Evolutionary conservation across 2,329 filamentous ascomycete genomes (phyloP).

Genomic region (Pseudovirgaria hyperparasitica): DNA sequence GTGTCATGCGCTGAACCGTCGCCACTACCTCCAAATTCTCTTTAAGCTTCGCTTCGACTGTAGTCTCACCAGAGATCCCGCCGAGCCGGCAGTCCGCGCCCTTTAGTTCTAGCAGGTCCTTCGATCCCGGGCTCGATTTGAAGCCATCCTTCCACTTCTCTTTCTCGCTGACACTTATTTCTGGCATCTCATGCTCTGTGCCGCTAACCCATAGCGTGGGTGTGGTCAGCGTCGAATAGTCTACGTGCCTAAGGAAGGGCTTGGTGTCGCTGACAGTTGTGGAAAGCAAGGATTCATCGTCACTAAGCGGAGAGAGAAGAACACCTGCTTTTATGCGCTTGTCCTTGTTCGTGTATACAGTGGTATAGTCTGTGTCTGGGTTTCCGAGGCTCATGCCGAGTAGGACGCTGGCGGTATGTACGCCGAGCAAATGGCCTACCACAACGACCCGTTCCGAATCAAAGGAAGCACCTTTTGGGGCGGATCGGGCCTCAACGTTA

Average conservation of each 20-base stretch:
- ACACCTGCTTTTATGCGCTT: slow-evolving; percentile 1
- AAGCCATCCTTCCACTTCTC: neutral
- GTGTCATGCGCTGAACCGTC: neutral
- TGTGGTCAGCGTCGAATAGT: neutral
- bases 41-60: neutral
- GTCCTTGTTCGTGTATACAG: neutral
- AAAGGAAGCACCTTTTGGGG: neutral
- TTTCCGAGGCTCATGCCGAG: neutral
- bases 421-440: neutral
- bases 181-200: neutral
- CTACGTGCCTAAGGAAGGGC: neutral
- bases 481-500: neutral
- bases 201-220: neutral
- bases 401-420: neutral
- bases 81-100: neutral
- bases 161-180: neutral
- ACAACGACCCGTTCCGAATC: neutral
- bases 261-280: neutral
- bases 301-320: neutral
- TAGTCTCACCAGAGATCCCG: slow-evolving; percentile 1
- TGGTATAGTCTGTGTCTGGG: neutral
- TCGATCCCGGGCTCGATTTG: neutral
- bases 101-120: neutral
- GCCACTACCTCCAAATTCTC: neutral
- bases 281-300: neutral